phyloP scores from a whole-genome alignment of 768 basidiomycete species.

The Boletus rufocinnamomeus region DNA sequence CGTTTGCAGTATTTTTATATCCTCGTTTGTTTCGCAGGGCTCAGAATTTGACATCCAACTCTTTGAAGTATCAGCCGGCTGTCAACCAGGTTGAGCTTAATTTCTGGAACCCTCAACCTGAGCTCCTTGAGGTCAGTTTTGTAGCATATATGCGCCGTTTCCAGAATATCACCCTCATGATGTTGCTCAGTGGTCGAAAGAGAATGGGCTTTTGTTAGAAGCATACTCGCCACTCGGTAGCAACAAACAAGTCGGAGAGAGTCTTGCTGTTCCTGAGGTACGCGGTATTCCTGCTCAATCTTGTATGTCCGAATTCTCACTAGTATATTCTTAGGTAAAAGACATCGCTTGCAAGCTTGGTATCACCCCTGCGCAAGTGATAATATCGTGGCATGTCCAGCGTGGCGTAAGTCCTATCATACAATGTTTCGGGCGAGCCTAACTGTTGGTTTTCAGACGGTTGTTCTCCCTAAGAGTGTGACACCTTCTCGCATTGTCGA shows the following conservation, averaged over 20 bases:
- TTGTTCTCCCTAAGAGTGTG: constrained; percentile 79
- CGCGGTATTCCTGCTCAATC: not conserved
- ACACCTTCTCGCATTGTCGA: constrained; percentile 66
- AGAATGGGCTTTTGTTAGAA: constrained; percentile 63
- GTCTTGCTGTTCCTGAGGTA: constrained; percentile 60
- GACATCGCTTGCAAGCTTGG: constrained; percentile 60
- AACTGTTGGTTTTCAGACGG: constrained; percentile 43
- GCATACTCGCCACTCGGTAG: constrained; percentile 80
- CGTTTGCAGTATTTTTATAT: not conserved
- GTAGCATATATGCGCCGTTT: not conserved
- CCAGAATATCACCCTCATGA: not conserved
- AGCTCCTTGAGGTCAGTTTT: constrained; percentile 59
- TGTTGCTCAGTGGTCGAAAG: constrained; percentile 61
- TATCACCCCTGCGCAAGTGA: constrained; percentile 73
- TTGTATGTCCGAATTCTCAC: not conserved
- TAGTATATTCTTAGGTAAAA: constrained; percentile 42
- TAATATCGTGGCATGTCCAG: constrained; percentile 77
- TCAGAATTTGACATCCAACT: constrained; percentile 62
- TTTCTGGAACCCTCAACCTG: constrained; percentile 76
- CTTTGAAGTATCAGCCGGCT: constrained; percentile 61
- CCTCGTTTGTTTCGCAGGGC: constrained; percentile 36
- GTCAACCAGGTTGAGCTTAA: constrained; percentile 81
- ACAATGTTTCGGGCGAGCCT: not conserved
- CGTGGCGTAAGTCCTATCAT: constrained; percentile 54
- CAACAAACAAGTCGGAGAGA: constrained; percentile 54